phyloP scores from a whole-genome alignment of 257 asterid genomes.

The Knoxia roxburghii region DNA sequence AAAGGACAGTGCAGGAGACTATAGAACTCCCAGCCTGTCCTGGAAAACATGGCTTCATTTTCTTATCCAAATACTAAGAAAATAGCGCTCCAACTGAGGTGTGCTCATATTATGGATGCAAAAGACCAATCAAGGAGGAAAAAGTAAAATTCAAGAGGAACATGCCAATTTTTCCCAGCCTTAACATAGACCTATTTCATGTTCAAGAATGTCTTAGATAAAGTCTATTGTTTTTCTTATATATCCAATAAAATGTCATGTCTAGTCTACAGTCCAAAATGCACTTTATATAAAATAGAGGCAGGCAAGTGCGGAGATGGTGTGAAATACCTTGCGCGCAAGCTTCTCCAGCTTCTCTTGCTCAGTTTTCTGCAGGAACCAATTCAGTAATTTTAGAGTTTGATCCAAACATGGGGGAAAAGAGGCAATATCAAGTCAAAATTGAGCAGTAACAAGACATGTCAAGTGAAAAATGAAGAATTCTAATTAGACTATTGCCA shows the following conservation, averaged over 20 bases:
- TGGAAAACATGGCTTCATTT: background rate
- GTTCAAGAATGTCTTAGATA: background rate
- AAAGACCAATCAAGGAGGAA: too few species aligned
- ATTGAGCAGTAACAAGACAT: background rate
- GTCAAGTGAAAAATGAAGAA: too few species aligned
- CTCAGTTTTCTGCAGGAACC: slow-evolving; percentile 61
- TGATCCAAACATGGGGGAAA: background rate
- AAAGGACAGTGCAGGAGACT: too few species aligned
- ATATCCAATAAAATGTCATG: background rate
- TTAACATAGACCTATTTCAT: background rate
- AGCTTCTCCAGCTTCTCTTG: slow-evolving; percentile 83
- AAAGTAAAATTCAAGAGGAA: too few species aligned
- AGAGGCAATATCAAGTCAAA: background rate
- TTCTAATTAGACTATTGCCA: too few species aligned
- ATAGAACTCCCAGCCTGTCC: background rate
- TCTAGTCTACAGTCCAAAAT: background rate
- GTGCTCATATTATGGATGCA: background rate
- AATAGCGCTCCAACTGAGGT: background rate
- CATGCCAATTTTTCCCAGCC: background rate
- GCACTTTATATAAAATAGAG: background rate
- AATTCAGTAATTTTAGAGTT: slow-evolving; percentile 15
- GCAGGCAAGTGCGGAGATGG: background rate
- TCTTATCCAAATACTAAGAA: background rate
- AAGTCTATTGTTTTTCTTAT: background rate
- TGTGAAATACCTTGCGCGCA: slow-evolving; percentile 65